A percentile compares a stretch with the other conserved stretches of the same genome.
phyloP scores from a whole-genome alignment of 2,329 filamentous ascomycete species.

The Fusarium sp. region DNA sequence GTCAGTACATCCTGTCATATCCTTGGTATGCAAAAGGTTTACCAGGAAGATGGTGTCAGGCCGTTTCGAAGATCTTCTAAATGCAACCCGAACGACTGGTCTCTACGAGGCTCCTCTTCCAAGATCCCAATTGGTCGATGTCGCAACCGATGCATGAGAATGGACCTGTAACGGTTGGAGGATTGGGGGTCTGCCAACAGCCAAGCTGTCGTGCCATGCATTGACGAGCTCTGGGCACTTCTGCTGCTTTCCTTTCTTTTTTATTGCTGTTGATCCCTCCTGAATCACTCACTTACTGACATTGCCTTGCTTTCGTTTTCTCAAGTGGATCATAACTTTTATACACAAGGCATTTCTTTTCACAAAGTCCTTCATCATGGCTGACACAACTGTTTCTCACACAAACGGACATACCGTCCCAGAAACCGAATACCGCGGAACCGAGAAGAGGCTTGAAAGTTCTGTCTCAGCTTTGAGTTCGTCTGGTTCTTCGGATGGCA shows the following conservation, averaged over 20 bases:
- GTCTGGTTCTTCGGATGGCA: background rate
- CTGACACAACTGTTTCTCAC: background rate
- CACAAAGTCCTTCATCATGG: background rate
- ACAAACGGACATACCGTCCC: background rate
- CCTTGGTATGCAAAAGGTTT: background rate
- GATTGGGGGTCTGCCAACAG: background rate
- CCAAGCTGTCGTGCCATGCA: background rate
- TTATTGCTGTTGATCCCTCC: background rate
- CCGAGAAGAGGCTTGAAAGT: background rate
- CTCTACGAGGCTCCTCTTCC: background rate
- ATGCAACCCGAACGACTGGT: background rate
- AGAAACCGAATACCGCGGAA: background rate
- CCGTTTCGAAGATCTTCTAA: background rate
- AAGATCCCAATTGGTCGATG: background rate
- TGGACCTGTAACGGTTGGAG: background rate
- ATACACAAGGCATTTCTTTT: background rate
- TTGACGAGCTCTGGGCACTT: background rate
- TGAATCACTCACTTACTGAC: background rate
- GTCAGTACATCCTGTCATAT: background rate
- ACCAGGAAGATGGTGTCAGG: background rate
- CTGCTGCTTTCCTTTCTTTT: background rate
- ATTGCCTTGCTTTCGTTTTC: background rate
- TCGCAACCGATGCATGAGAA: background rate
- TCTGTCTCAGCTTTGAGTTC: background rate
- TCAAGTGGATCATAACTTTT: background rate